Evolutionary conservation across 192 early-diverging fungal species (phyloP), one percentile per base, ranked within the genome.

Genomic region (Dimargaris cristalligena): DNA sequence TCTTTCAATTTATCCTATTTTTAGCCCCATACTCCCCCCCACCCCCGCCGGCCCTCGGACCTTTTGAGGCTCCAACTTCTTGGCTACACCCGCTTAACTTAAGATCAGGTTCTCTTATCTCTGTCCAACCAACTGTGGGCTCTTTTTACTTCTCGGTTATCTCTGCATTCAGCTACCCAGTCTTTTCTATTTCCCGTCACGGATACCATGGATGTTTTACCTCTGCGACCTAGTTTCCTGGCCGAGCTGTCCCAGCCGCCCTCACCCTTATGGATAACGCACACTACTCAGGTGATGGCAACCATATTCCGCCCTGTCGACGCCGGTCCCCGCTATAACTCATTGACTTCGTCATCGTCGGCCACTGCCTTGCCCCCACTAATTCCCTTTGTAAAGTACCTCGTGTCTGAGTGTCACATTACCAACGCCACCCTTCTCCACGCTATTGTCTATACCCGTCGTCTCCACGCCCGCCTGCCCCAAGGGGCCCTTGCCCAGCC

Each of bases 401-500:
- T 50, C 10, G 48, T 50, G 6, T 8, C 20, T 22, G 48, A 50
- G 26, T 50, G 48, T 22, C 22, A 9, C 9, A 4, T 50, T 4
- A 50, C 48, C 48, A 50, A 50, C 48, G 48, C 48, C 26, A 50
- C 48, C 9, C 48, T 50, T 50, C 6, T 50, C 8, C n/a, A 50
- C 48, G 48, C 48, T 28, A 4, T 50, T 4, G 48, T 50, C 6
- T 50, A 50, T 22, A 28, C 48, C 26, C 48, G n/a, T n/a, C 48
- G 48, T 13, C 26, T 50, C 10, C 48, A 50, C 48, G 6, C 4
- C 6, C 48, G 48, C 10, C 26, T 50, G 26, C 48, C 48, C 20
- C 6, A 8, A 9, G 26, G 26, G 20, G 26, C 26, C 22, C 48
- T 50, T 8, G 8, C 48, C 48, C 8, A 50, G 8, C 26, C 48